These are phyloP conservation scores for Psilocybe subaeruginosa DNA, from an alignment of 768 basidiomycete species.

Conservation along the genomic window DNA sequence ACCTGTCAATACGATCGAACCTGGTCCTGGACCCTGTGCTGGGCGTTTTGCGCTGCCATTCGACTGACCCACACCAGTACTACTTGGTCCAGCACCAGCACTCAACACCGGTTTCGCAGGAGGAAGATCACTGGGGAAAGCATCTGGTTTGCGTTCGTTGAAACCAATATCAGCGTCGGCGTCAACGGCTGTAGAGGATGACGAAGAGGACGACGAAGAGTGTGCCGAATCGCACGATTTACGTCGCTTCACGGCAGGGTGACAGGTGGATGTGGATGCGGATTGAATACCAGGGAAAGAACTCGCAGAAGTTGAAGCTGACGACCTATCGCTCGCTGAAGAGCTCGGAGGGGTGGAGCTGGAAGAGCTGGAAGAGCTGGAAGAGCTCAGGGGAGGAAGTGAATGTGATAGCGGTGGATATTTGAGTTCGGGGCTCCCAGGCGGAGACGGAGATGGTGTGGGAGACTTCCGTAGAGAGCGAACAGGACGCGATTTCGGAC, in stretches of 20 bases:
- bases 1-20: constrained; percentile 4
- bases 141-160: not conserved
- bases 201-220: not conserved
- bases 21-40: not conserved
- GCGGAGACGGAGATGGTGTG: not conserved
- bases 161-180: too few species aligned
- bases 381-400: not conserved
- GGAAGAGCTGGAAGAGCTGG: too few species aligned
- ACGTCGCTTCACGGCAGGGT: constrained; percentile 11
- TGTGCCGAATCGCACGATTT: constrained; percentile 13
- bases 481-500: not conserved
- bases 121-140: not conserved
- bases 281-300: not conserved
- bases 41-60: not conserved
- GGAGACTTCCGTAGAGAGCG: not conserved
- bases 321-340: not conserved
- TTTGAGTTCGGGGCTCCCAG: not conserved
- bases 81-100: not conserved
- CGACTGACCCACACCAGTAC: not conserved
- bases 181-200: not conserved
- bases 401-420: not conserved
- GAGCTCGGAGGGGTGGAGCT: not conserved
- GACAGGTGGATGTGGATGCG: not conserved
- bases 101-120: not conserved
- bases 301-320: not conserved